A percentile compares a stretch with the other conserved stretches of the same genome.
Evolutionary conservation across 257 asterid species (phyloP).

Genomic region (Solanum acaule): DNA sequence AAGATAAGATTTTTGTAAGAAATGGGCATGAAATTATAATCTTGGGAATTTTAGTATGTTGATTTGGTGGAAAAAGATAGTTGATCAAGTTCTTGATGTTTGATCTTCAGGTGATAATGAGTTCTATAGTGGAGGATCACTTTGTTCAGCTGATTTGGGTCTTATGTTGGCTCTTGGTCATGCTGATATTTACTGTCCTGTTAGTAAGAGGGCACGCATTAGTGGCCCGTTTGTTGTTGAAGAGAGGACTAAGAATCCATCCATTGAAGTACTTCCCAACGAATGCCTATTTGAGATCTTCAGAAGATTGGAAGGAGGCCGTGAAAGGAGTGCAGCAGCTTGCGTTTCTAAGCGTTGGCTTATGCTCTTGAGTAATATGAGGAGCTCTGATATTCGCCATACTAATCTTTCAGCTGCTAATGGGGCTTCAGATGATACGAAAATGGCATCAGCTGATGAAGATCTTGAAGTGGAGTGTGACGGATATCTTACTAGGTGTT

Average conservation of each 20-base stretch:
- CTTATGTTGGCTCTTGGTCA: constrained; percentile 47
- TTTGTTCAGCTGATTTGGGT: constrained; percentile 55
- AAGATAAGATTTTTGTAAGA: not conserved
- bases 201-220: constrained; percentile 64
- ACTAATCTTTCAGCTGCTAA: constrained; percentile 7
- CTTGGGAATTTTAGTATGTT: not conserved
- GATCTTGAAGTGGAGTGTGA: constrained; percentile 55
- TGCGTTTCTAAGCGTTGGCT: constrained; percentile 94
- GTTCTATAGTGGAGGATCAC: constrained; percentile 34
- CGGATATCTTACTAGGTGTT: constrained; percentile 73
- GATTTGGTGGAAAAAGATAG: not conserved
- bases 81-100: not conserved
- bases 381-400: constrained; percentile 39
- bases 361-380: constrained; percentile 42
- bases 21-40: not conserved
- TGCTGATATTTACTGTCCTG: constrained; percentile 59
- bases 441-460: constrained; percentile 25
- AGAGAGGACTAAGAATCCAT: constrained; percentile 23
- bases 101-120: constrained; percentile 67
- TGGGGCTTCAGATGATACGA: constrained; percentile 1
- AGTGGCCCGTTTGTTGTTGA: constrained; percentile 30
- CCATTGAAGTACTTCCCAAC: constrained; percentile 72
- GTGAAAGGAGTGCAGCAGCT: constrained; percentile 63
- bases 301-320: constrained; percentile 56
- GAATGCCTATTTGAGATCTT: constrained; percentile 91